Evolutionary conservation across 805 yeast species (phyloP).

Genomic region (Brettanomyces bruxellensis): DNA sequence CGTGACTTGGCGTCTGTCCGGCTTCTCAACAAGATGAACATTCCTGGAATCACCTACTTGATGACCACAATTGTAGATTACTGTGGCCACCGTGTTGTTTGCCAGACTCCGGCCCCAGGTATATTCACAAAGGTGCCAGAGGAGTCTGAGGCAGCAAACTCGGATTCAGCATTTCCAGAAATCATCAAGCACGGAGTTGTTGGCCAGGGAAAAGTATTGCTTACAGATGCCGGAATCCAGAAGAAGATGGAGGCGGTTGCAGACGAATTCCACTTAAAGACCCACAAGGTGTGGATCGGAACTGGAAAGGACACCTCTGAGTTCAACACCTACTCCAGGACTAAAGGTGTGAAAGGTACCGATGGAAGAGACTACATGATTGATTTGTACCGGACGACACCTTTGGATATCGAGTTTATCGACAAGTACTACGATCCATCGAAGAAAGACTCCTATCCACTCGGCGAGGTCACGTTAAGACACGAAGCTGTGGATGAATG

Average conservation of each 20-base stretch:
- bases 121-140: constrained; percentile 38
- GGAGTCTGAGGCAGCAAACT: neutral
- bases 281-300: constrained; percentile 47
- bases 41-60: constrained; percentile 56
- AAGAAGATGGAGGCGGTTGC: constrained; percentile 52
- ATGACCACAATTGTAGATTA: constrained; percentile 84
- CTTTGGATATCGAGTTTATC: constrained; percentile 71
- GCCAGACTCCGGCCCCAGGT: constrained; percentile 97
- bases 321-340: constrained; percentile 61
- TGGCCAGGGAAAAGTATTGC: constrained; percentile 43
- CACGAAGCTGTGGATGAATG: constrained; percentile 86
- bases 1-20: constrained; percentile 74
- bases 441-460: constrained; percentile 61
- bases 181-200: constrained; percentile 70
- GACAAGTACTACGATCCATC: constrained; percentile 43
- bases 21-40: constrained; percentile 56
- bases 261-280: constrained; percentile 68
- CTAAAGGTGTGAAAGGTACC: constrained; percentile 79
- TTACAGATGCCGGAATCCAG: constrained; percentile 43
- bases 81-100: constrained; percentile 78
- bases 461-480: constrained; percentile 68
- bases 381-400: constrained; percentile 78
- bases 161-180: constrained; percentile 18
- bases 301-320: constrained; percentile 35
- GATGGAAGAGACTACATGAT: constrained; percentile 80